phyloP scores from a whole-genome alignment of 2,329 filamentous ascomycete species.

The Rutstroemia sydowiana region DNA sequence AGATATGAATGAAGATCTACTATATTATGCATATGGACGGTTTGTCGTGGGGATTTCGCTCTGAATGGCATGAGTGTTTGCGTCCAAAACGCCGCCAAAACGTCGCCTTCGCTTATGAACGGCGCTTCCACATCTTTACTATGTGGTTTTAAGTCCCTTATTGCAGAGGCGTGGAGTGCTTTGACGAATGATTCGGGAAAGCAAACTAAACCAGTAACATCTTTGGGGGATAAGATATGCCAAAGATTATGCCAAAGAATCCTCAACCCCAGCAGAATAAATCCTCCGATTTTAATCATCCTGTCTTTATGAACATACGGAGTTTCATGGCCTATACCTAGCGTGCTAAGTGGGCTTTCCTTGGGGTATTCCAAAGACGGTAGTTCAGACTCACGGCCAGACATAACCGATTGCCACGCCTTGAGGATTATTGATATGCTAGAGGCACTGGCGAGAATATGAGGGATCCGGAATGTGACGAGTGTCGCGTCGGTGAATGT shows the following conservation, averaged over 20 bases:
- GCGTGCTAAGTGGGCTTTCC: slow-evolving; percentile 32
- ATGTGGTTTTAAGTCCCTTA: not conserved
- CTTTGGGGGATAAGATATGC: not conserved
- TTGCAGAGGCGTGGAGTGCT: not conserved
- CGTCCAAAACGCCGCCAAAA: slow-evolving; percentile 37
- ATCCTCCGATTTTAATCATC: not conserved
- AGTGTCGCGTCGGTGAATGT: slow-evolving; percentile 44
- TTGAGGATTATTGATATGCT: slow-evolving; percentile 36
- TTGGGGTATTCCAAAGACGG: slow-evolving; percentile 30
- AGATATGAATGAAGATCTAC: slow-evolving; percentile 31
- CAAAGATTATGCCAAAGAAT: not conserved
- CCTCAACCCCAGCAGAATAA: not conserved
- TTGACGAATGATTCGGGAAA: not conserved
- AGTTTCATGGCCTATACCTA: not conserved
- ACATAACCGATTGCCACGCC: slow-evolving; percentile 40
- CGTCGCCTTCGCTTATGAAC: slow-evolving; percentile 41
- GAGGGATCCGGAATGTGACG: slow-evolving; percentile 39
- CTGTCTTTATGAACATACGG: not conserved
- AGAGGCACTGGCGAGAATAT: slow-evolving; percentile 41
- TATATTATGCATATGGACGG: slow-evolving; percentile 34
- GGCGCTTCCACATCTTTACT: slow-evolving; percentile 12
- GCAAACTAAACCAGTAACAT: not conserved
- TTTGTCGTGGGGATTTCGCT: slow-evolving; percentile 19
- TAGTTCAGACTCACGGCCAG: slow-evolving; percentile 37
- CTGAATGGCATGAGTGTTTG: slow-evolving; percentile 25